Evolutionary conservation across 441 rosid genomes (phyloP), one percentile per base, ranked within the genome.

Genomic region (Syzygium syzygioides): DNA sequence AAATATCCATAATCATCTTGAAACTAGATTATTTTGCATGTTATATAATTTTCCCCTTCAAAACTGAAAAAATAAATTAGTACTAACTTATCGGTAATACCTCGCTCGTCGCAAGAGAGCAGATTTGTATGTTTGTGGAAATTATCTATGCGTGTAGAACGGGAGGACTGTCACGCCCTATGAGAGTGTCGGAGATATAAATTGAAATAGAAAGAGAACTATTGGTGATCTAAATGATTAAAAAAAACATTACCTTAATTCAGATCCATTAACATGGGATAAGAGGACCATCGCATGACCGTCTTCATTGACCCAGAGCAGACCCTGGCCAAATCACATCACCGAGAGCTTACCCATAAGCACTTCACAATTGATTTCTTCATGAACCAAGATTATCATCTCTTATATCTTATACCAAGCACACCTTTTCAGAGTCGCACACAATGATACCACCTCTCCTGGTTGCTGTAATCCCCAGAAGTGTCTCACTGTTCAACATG

Each of bases 391-490:
- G 1, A n/a, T 62, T 64, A 30, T 12, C 34, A 55, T 52, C 12
- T 79, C 25, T 71, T 55, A 3, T 54, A 45, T 53, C 32, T 53
- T n/a, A 59, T n/a, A 32, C 34, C n/a, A 50, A 57, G 41, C 28
- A 28, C 87, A 93, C 94, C 90, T 87, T 80, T 18, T 92, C 91
- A 60, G 88, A 53, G 79, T 94, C 95, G 32, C 95, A 94, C 13
- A 94, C 91, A 7, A 95, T 28, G 56, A 94, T 84, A 3, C 89
- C 93, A 60, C 95, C 94, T 4, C 92, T 86, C 85, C 76, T 90
- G 4, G 94, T 87, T 37, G 86, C 76, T n/a, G 95, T 84, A 34
- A 94, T 80, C 62, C 96, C 96, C 55, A 95, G 95, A 41, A 93
- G 85, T 76, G 30, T 26, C 50, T 45, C 23, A 64, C 91, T 87